Evolutionary conservation across 176 grass and related monocot genomes (phyloP).

Genomic region (Phoenix dactylifera): DNA sequence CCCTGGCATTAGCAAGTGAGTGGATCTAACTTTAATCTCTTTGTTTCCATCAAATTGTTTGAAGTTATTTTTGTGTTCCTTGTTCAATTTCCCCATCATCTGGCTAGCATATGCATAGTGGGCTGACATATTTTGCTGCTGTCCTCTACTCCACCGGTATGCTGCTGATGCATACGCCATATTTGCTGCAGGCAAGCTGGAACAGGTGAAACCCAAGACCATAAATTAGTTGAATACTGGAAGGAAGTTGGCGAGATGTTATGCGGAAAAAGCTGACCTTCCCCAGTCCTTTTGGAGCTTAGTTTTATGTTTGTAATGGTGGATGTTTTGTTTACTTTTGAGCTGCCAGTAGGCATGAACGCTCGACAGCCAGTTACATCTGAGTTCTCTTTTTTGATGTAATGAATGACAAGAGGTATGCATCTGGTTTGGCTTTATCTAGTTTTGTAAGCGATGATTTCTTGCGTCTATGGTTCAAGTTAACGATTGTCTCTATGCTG

Average conservation of each 20-base stretch:
- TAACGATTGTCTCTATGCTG: too few species aligned
- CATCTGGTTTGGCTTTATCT: too few species aligned
- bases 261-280: too few species aligned
- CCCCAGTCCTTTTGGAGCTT: too few species aligned
- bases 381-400: too few species aligned
- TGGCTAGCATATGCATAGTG: neutral
- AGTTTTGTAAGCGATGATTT: too few species aligned
- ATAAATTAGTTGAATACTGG: constrained; percentile 71
- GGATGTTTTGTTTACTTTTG: too few species aligned
- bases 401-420: too few species aligned
- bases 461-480: too few species aligned
- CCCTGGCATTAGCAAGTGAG: constrained; percentile 71
- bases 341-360: too few species aligned
- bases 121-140: neutral
- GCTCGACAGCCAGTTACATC: too few species aligned
- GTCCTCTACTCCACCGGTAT: constrained; percentile 34
- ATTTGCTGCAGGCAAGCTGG: constrained; percentile 54
- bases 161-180: constrained; percentile 83
- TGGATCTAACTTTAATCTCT: neutral
- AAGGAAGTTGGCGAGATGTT: neutral
- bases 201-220: constrained; percentile 43
- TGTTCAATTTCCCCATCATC: neutral
- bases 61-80: neutral
- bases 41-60: constrained; percentile 1
- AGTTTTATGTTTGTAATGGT: too few species aligned